Evolutionary conservation across 73 alveolate genomes (phyloP).

Genomic region (Effrenium voratum): DNA sequence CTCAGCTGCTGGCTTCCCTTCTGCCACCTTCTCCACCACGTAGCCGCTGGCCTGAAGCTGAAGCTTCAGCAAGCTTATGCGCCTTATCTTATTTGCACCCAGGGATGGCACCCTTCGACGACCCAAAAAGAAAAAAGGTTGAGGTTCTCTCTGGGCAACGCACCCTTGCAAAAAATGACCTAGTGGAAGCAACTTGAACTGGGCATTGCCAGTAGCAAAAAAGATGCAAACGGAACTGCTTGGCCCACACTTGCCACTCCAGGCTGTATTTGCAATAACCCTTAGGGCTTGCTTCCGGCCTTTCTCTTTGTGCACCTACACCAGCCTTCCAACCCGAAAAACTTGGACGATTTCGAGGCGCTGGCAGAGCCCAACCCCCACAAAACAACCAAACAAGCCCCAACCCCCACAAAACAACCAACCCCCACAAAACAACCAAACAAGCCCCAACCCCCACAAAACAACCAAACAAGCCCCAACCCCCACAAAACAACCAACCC

Average conservation of each 20-base stretch:
- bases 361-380: too few relatives aligned
- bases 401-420: not conserved
- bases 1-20: slow-evolving; percentile 78
- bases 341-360: too few relatives aligned
- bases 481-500: too few relatives aligned
- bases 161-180: not conserved
- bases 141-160: not conserved
- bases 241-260: not conserved
- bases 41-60: slow-evolving; percentile 30
- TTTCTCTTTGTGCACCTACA: not conserved
- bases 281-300: not conserved
- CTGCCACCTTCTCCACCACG: slow-evolving; percentile 79
- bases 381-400: not conserved
- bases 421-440: too few relatives aligned
- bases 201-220: not conserved
- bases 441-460: too few relatives aligned
- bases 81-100: not conserved
- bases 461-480: too few relatives aligned
- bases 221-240: not conserved
- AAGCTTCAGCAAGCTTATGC: not conserved
- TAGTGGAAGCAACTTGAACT: not conserved
- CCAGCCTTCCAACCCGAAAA: too few relatives aligned
- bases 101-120: not conserved
- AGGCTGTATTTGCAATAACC: too few relatives aligned
- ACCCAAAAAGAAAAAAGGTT: not conserved